phyloP scores from a whole-genome alignment of 257 asterid species.

The Ehretia macrophylla region DNA sequence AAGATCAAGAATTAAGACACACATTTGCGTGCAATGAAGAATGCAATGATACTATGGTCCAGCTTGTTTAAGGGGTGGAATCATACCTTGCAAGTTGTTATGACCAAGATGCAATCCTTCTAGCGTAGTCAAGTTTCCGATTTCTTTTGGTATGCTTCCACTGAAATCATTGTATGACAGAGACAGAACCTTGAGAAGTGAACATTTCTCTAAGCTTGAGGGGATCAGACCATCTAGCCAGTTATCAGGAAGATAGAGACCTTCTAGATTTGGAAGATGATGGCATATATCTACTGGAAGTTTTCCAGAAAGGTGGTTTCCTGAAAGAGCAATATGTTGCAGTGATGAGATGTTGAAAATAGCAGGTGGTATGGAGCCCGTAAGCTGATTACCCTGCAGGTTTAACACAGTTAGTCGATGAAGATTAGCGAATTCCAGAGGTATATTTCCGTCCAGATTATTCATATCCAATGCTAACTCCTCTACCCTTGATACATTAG shows the following conservation, averaged over 20 bases:
- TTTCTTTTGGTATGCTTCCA: conserved; percentile 22
- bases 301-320: conserved; percentile 16
- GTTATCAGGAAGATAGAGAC: conserved; percentile 8
- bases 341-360: conserved; percentile 22
- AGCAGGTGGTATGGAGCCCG: too few relatives aligned
- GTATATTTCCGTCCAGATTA: conserved; percentile 29
- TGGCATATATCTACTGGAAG: conserved; percentile 9
- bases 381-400: too few relatives aligned
- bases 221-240: conserved; percentile 33
- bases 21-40: too few relatives aligned
- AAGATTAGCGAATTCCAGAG: conserved; percentile 19
- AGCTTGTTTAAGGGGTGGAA: neutral
- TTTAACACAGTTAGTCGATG: too few relatives aligned
- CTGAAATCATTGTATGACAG: conserved; percentile 26
- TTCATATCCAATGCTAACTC: conserved; percentile 24
- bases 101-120: conserved; percentile 8
- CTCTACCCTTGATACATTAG: too few relatives aligned
- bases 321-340: conserved; percentile 9
- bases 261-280: conserved; percentile 3
- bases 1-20: too few relatives aligned
- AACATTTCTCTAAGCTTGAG: conserved; percentile 22
- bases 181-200: conserved; percentile 15
- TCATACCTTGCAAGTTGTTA: conserved; percentile 18
- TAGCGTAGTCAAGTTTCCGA: conserved; percentile 25
- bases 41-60: too few relatives aligned